phyloP scores from a whole-genome alignment of 371 early-diverging fungal species.

The Syncephalastrum racemosum region DNA sequence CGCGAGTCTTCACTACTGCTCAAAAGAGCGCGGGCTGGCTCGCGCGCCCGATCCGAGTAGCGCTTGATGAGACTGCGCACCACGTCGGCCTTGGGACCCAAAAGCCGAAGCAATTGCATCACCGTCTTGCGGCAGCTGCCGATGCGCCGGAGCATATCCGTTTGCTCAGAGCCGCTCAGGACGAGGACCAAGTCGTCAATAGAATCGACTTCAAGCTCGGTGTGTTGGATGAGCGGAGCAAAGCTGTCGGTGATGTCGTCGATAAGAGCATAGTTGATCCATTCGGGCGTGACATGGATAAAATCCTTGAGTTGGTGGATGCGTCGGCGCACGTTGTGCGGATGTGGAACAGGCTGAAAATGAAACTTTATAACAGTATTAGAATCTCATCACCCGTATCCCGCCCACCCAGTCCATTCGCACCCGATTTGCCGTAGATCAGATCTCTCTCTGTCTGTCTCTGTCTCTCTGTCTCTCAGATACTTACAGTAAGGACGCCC shows the following conservation, averaged over 20 bases:
- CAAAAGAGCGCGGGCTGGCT: constrained; percentile 10
- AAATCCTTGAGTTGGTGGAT: constrained; percentile 64
- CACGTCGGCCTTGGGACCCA: constrained; percentile 84
- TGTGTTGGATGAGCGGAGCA: constrained; percentile 75
- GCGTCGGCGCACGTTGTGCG: constrained; percentile 61
- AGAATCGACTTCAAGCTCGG: constrained; percentile 86
- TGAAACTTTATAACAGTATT: constrained; percentile 46
- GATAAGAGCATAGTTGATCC: constrained; percentile 90
- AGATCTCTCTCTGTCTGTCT: neutral
- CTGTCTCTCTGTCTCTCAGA: neutral
- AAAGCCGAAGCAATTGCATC: constrained; percentile 72
- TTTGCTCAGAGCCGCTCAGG: constrained; percentile 70
- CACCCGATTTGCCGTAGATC: too few relatives aligned
- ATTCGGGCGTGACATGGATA: constrained; percentile 71
- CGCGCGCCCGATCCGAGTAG: constrained; percentile 54
- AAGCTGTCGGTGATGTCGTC: constrained; percentile 87
- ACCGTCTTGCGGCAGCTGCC: constrained; percentile 84
- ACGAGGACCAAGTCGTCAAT: constrained; percentile 91
- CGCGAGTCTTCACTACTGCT: too few relatives aligned
- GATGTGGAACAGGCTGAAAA: constrained; percentile 60
- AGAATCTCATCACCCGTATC: neutral
- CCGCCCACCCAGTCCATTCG: too few relatives aligned
- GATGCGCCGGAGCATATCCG: constrained; percentile 87
- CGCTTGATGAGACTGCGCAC: constrained; percentile 68
- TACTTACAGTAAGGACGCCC: constrained; percentile 61